Conservation (phyloP, 1,284 basidiomycete species). For the Lignosus rhinocerotis region DNA sequence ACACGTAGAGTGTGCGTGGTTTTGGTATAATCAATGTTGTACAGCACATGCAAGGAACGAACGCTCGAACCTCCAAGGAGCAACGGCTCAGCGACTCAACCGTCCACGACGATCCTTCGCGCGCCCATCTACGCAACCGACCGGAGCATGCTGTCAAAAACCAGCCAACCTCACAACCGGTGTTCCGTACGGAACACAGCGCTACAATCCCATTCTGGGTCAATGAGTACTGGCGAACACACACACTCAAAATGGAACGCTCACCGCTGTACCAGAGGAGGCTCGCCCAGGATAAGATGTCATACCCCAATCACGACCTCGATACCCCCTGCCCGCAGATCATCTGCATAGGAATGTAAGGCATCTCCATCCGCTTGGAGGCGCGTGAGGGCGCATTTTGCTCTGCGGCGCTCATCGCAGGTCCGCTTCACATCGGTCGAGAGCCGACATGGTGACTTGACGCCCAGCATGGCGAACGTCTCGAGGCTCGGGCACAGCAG, state of each 20-base stretch:
- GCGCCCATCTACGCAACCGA: too few species aligned
- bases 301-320: not conserved
- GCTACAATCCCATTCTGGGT: too few species aligned
- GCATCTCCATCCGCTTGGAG: not conserved
- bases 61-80: too few species aligned
- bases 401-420: not conserved
- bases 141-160: not conserved
- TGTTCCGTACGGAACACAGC: not conserved
- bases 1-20: too few species aligned
- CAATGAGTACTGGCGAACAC: too few species aligned
- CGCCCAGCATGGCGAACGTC: not conserved
- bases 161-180: not conserved
- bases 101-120: not conserved
- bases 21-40: too few species aligned
- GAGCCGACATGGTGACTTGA: not conserved
- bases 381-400: not conserved
- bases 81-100: too few species aligned
- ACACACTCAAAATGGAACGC: not conserved
- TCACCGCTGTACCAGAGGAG: not conserved
- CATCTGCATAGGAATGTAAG: not conserved
- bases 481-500: not conserved
- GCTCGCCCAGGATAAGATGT: not conserved
- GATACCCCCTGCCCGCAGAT: not conserved
- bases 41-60: too few species aligned
- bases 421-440: not conserved